Evolutionary conservation across 2,329 filamentous ascomycete species (phyloP), one percentile per base, ranked within the genome.

Genomic region (Aspergillus brunneoviolaceus): DNA sequence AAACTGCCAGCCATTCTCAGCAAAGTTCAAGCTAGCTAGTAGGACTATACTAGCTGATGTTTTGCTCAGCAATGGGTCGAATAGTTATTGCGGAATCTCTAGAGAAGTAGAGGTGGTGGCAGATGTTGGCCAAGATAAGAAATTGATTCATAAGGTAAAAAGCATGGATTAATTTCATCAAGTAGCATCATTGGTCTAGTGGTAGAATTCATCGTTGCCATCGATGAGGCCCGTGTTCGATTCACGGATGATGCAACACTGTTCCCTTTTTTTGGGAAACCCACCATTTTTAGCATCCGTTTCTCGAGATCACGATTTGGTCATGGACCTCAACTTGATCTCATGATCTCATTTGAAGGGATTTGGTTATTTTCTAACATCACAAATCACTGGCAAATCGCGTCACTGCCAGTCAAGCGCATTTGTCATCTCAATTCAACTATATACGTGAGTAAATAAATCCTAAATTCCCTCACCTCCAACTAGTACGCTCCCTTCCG

Each of bases 401-500:
- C 7, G 9, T 9, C 4, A 19, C 7, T 14, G 5, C 10, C 25
- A 9, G 4, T 11, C 10, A 23, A 16, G 31, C 31, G 14, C 16
- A 25, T 12, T 2, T n/a, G 16, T 52, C 3, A n/a, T 12, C 5
- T 19, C 7, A 29, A 1, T 11, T 5, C 12, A 23, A n/a, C 7
- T 6, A n/a, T 51, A 16, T 19, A 45, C 14, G 49, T n/a, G 14
- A 21, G 14, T 33, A 33, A 35, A 52, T 33, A 33, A 35, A 52
- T 53, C 4, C 11, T 35, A 1, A 45, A 45, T 4, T 19, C 16
- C 14, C 39, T 4, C 3, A 5, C 16, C 12, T 27, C 45, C 48
- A 52, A 23, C 56, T 69, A 87, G 65, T 87, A 87, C 5, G 81
- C 82, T 0, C 77, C 81, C 31, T 71, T 64, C n/a, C 85, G 79